Base-by-base conservation (phyloP, 1,284 basidiomycete species). In the Meira miltonrushii region DNA sequence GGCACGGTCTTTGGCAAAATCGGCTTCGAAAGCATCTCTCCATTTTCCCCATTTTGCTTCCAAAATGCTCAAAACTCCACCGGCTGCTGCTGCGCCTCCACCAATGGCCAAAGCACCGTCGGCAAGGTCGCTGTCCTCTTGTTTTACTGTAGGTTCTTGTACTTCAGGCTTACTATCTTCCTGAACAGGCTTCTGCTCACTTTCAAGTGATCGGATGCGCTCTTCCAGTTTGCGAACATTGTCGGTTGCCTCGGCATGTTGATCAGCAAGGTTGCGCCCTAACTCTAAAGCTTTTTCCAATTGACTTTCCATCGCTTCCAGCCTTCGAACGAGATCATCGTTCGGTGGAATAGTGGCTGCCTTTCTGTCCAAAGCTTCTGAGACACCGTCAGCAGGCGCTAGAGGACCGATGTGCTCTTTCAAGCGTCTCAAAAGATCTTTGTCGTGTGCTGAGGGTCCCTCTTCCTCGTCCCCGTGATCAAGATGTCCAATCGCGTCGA, bases 151-250 rank as follows among this genome's bases (percentile, higher is more conserved):
- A 33, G 28, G 28, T 33, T 33, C 28, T 8, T 33, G 39, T 19
- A 33, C 8, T 15, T 13, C 17, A 23, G 50, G 50, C 48, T 50
- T 25, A 15, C 3, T 43, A 21, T 43, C 41, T 23, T 48, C 46
- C 8, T 8, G 4, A 8, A 33, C 8, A 8, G 4, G 28, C 8
- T 33, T 33, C 25, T 25, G 46, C 25, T 48, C 46, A 23, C 46
- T 39, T 39, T 84, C 83, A 12, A 84, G 70, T 1, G 74, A 74
- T 9, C 72, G 77, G 15, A 84, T 79, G 12, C 81, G 78, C 33
- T 83, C 81, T 71, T 94, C 89, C 19, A 97, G 81, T 0, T 82
- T 80, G 19, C 83, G 83, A 68, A 96, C 92, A 0, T 88, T 90
- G 37, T 83, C 82, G 70, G 90, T 88, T 1, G 92, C 89, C 23